These are phyloP conservation scores for Phialocephala subalpina DNA, from an alignment of 2,329 filamentous ascomycete species.

Conservation along the genomic window DNA sequence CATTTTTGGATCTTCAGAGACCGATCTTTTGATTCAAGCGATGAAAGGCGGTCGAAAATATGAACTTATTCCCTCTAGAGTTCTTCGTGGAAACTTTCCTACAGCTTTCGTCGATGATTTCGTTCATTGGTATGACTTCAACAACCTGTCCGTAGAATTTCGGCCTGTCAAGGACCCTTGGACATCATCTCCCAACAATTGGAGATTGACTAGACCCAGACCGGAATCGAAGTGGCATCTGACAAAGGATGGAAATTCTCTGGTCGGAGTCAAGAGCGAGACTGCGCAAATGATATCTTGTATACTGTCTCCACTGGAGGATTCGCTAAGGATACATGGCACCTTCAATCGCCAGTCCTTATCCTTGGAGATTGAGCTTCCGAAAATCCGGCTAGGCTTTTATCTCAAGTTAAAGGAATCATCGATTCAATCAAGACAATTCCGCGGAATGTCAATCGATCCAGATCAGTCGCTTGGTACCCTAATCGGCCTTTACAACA, in stretches of 20 bases:
- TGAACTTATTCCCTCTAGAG: slow-evolving; percentile 23
- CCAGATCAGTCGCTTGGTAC: slow-evolving; percentile 53
- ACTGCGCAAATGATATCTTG: slow-evolving; percentile 18
- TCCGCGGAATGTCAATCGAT: slow-evolving; percentile 58
- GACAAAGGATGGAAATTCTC: slow-evolving; percentile 8
- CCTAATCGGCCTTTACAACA: slow-evolving; percentile 57
- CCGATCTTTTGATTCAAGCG: slow-evolving; percentile 16
- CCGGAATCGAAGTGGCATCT: slow-evolving; percentile 4
- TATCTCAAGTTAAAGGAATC: slow-evolving; percentile 36
- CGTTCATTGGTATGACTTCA: slow-evolving; percentile 27
- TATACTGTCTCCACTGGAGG: slow-evolving; percentile 49
- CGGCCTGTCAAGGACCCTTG: slow-evolving; percentile 19
- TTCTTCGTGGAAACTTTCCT: slow-evolving; percentile 23
- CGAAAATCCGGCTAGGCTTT: slow-evolving; percentile 58
- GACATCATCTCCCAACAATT: slow-evolving; percentile 16
- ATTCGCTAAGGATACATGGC: slow-evolving; percentile 45
- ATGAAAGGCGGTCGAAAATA: slow-evolving; percentile 13
- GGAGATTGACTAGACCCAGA: slow-evolving; percentile 14
- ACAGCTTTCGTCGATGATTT: slow-evolving; percentile 22
- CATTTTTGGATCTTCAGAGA: background rate
- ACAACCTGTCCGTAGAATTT: slow-evolving; percentile 8
- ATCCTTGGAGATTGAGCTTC: slow-evolving; percentile 49
- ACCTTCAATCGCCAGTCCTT: slow-evolving; percentile 29
- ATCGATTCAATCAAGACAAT: slow-evolving; percentile 55
- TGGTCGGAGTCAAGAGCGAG: slow-evolving; percentile 24